Conservation (phyloP, 805 yeast genomes). For the Zygoascus bituminiphila region DNA sequence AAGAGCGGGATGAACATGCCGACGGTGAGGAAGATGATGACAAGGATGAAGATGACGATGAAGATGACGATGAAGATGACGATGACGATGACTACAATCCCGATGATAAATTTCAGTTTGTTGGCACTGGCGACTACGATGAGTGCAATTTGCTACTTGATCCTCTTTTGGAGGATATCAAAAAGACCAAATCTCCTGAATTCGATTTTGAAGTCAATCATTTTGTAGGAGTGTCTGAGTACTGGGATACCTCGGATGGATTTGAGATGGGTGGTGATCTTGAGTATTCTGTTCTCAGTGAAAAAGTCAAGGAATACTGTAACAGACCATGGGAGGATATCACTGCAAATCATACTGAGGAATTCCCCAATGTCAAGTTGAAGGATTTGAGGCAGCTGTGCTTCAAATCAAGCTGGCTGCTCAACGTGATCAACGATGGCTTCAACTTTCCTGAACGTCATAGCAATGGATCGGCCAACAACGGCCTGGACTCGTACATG, state of each 20-base stretch:
- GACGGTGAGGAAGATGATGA: constrained; percentile 8
- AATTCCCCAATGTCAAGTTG: constrained; percentile 48
- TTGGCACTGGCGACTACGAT: constrained; percentile 76
- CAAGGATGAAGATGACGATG: constrained; percentile 7
- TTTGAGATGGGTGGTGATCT: constrained; percentile 76
- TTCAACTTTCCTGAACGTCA: constrained; percentile 60
- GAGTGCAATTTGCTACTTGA: constrained; percentile 62
- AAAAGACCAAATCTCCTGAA: constrained; percentile 39
- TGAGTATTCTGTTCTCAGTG: constrained; percentile 67
- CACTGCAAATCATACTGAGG: constrained; percentile 41
- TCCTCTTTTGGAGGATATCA: constrained; percentile 45
- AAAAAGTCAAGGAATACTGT: constrained; percentile 63
- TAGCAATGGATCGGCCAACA: background rate
- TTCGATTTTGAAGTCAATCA: constrained; percentile 73
- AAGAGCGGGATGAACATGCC: constrained; percentile 8
- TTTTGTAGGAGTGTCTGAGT: constrained; percentile 92
- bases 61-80: constrained; percentile 10
- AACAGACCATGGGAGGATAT: constrained; percentile 59
- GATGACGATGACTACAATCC: constrained; percentile 14
- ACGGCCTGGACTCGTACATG: constrained; percentile 17
- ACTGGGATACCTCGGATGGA: constrained; percentile 94
- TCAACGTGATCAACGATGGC: constrained; percentile 84
- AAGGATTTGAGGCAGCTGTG: constrained; percentile 63
- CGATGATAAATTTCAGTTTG: constrained; percentile 25
- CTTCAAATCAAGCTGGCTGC: constrained; percentile 91